Base-by-base conservation (phyloP, 176 grass and related monocot species). In the Typha latifolia region DNA sequence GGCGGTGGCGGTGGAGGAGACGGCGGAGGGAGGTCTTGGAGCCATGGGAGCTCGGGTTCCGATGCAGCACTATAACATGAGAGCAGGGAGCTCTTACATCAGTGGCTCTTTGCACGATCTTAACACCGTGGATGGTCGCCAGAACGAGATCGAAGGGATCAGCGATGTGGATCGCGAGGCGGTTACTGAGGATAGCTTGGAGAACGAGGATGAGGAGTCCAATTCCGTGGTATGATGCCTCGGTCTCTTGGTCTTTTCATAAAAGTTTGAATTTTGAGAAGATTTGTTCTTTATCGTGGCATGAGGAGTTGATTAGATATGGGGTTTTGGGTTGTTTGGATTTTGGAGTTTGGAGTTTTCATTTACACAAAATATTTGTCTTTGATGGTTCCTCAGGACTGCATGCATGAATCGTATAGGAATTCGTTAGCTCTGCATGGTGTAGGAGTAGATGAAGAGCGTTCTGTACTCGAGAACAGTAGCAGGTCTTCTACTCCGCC, bases 151-250 rank as follows among this genome's bases (percentile, higher is more conserved):
- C 52, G 80, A 78, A 19, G 80, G 80, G 31, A 83, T 83, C 68
- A 78, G 83, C 10, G 84, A 85, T 26, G 85, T 80, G n/a, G 81
- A 84, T 62, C 84, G 71, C 12, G 84, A 84, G 67, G 73, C 73
- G 61, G 49, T 74, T 61, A 80, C 78, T 26, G 89, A 85, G 70
- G 84, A 80, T 63, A 92, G 89, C 78, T 67, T 92, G 48, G 81
- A 82, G 34, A 74, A 77, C 53, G 86, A 66, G 13, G 87, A 78
- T 59, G 89, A 91, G 59, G 89, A 91, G 59, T 92, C 89, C 18
- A 87, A 79, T 74, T 92, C 89, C 34, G 89, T 87, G 81, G 80
- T 85, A 70, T 61, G 22, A 51, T 76, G 47, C 66, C 49, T 43
- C 1, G 62, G 62, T 34, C 19, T 68, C 74, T 69, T 62, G 13